Evolutionary conservation across 106 monocot genomes (phyloP).

Genomic region (Acorus gramineus): DNA sequence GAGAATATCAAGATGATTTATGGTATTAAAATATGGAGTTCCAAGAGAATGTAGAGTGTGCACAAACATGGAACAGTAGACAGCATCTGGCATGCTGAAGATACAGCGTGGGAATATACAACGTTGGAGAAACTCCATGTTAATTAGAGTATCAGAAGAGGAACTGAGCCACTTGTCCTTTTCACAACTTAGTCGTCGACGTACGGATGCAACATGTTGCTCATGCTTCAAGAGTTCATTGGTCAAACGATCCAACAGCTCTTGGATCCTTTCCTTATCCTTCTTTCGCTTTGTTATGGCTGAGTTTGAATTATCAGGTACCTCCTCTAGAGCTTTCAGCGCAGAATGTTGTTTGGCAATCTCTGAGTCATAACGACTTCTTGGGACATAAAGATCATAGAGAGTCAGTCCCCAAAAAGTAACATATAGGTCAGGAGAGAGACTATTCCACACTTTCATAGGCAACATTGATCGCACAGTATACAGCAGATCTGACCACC

Average conservation of each 20-base stretch:
- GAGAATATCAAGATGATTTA: slow-evolving; percentile 89
- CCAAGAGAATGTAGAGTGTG: slow-evolving; percentile 86
- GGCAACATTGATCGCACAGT: slow-evolving; percentile 58
- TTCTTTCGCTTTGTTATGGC: slow-evolving; percentile 95
- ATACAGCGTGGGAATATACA: slow-evolving; percentile 91
- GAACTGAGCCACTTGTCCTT: slow-evolving; percentile 91
- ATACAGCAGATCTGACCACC: slow-evolving; percentile 79
- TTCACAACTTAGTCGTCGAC: slow-evolving; percentile 50
- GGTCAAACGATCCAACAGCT: slow-evolving; percentile 66
- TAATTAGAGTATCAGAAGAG: slow-evolving; percentile 69
- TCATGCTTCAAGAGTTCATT: slow-evolving; percentile 80
- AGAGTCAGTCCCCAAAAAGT: slow-evolving; percentile 98
- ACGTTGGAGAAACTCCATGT: slow-evolving; percentile 94
- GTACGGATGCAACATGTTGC: slow-evolving; percentile 84
- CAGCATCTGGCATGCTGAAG: slow-evolving; percentile 92
- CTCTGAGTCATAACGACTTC: slow-evolving; percentile 79
- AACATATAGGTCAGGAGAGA: slow-evolving; percentile 89
- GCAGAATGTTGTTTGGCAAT: slow-evolving; percentile 77
- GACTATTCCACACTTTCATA: slow-evolving; percentile 79
- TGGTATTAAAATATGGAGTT: slow-evolving; percentile 92
- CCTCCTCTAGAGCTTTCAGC: slow-evolving; percentile 84
- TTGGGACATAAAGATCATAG: slow-evolving; percentile 91
- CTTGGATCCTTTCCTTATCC: slow-evolving; percentile 94
- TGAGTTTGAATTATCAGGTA: slow-evolving; percentile 81
- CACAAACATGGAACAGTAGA: slow-evolving; percentile 89